Conservation (phyloP, 495 filamentous ascomycete species). For the Hyphodiscus hymeniophilus region DNA sequence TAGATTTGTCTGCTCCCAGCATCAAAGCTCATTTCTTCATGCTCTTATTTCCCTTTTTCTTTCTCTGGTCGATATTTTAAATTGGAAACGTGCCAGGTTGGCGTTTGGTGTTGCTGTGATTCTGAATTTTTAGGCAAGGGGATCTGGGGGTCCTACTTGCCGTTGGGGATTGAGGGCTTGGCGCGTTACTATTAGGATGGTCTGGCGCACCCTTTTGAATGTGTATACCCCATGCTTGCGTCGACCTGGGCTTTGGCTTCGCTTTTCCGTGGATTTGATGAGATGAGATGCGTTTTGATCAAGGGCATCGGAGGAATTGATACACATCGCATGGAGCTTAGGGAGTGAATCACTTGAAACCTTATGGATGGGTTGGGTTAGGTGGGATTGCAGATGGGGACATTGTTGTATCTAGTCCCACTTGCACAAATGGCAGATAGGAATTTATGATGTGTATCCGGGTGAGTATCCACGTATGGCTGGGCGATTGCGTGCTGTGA, state of each 20-base stretch:
- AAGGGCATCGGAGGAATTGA: background rate
- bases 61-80: background rate
- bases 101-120: background rate
- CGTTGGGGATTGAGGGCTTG: background rate
- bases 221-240: background rate
- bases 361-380: no score
- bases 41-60: background rate
- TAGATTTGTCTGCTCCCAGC: background rate
- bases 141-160: background rate
- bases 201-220: background rate
- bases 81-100: no score
- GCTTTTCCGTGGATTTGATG: background rate
- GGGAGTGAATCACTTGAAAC: background rate
- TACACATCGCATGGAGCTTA: background rate
- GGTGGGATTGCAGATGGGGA: background rate
- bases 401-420: background rate
- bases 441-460: background rate
- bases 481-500: background rate
- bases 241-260: constrained; percentile 5
- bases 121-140: background rate
- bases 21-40: background rate
- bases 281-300: background rate
- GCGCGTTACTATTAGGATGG: background rate
- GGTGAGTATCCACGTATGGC: background rate
- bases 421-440: background rate